Conservation (phyloP, 257 asterid genomes). For the Echites panduratus region DNA sequence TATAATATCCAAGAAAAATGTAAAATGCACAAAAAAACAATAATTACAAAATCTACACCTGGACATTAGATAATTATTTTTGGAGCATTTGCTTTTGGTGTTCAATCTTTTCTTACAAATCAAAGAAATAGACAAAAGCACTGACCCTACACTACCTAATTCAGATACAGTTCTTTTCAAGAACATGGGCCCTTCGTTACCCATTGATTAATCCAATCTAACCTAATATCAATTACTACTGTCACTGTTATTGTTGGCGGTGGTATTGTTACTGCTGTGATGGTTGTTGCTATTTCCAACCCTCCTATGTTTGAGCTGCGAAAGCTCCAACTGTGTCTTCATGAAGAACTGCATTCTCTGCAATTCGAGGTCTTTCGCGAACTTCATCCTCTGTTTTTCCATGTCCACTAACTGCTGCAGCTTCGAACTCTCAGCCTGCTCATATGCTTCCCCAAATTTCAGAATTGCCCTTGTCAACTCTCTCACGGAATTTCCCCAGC, state of each 20-base stretch:
- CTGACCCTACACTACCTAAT: neutral
- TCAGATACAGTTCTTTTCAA: slow-evolving; percentile 11
- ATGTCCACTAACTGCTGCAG: slow-evolving; percentile 79
- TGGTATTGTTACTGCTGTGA: slow-evolving; percentile 9
- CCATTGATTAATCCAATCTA: slow-evolving; percentile 6
- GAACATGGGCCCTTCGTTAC: slow-evolving; percentile 13
- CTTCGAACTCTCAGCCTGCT: slow-evolving; percentile 70
- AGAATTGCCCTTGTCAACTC: slow-evolving; percentile 59
- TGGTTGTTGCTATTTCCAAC: slow-evolving; percentile 31
- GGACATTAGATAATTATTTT: neutral
- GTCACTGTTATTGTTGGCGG: slow-evolving; percentile 33
- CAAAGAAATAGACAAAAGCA: neutral
- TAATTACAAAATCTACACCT: neutral
- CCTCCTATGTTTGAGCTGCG: slow-evolving; percentile 45
- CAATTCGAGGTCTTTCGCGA: slow-evolving; percentile 79
- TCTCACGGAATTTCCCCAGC: slow-evolving; percentile 50
- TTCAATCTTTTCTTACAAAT: slow-evolving; percentile 8
- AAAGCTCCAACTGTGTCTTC: slow-evolving; percentile 75
- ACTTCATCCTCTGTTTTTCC: slow-evolving; percentile 95
- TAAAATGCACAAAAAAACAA: neutral
- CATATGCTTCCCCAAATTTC: slow-evolving; percentile 78
- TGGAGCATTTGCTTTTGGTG: neutral
- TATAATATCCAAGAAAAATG: neutral
- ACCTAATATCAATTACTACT: slow-evolving; percentile 38
- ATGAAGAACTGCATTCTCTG: slow-evolving; percentile 86